Percentiles rank a stretch among this genome's conserved stretches.
Conservation (phyloP, 2,329 filamentous ascomycete species). For the Fusarium decemcellulare region DNA sequence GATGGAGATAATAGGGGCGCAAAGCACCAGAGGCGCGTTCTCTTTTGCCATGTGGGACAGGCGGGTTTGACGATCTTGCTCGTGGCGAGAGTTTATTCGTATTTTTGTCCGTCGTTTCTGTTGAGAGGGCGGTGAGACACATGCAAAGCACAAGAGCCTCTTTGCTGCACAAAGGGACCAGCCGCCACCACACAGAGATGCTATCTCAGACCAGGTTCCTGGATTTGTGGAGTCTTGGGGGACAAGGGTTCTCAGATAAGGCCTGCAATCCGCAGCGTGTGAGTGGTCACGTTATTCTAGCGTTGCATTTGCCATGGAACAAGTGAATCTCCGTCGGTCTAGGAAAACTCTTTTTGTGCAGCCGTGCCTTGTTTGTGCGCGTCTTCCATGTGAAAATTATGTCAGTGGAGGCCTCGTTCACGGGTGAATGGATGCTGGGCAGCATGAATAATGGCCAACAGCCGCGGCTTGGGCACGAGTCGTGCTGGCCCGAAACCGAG, state of each 20-base stretch:
- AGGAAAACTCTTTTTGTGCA: conserved; percentile 2
- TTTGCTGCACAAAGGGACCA: not conserved
- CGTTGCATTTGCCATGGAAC: conserved; percentile 24
- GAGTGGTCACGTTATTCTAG: conserved; percentile 34
- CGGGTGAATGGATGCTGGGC: conserved; percentile 1
- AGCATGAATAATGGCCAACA: not conserved
- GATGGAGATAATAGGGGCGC: conserved; percentile 28
- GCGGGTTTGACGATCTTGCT: too few relatives aligned
- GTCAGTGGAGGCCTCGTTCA: not conserved
- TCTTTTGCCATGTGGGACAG: not conserved
- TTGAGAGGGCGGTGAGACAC: not conserved
- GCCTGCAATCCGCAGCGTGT: conserved; percentile 24
- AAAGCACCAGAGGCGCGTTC: not conserved
- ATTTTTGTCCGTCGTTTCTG: not conserved
- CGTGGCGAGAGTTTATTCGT: too few relatives aligned
- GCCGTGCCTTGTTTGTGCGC: not conserved
- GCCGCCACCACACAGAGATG: not conserved
- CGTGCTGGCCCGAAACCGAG: not conserved
- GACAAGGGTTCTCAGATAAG: conserved; percentile 15
- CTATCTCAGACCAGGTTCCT: conserved; percentile 31
- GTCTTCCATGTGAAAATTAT: conserved; percentile 1
- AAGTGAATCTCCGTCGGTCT: conserved; percentile 16
- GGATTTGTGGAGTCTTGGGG: conserved; percentile 21
- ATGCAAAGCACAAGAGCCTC: not conserved
- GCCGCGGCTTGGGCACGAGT: not conserved